Base-by-base conservation (phyloP, 257 asterid genomes). In the Solanum sejunctum region DNA sequence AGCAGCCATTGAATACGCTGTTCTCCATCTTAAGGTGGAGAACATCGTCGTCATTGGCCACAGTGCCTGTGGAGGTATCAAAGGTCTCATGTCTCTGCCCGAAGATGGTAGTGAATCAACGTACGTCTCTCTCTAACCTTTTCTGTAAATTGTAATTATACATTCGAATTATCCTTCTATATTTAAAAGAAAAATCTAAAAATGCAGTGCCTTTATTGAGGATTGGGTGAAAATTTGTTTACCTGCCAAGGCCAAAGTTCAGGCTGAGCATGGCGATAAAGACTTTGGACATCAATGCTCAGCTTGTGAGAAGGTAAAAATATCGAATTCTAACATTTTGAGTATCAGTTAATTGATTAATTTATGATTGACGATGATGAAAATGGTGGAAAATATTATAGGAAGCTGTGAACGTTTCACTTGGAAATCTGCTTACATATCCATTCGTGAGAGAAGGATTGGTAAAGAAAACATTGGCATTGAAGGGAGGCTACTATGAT, bases 1-100 rank as follows among this genome's bases (percentile, higher is more conserved):
- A 73, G 88, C 98, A 60, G 98, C 99, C 1, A 75, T 96, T 64
- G 99, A 96, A 89, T 96, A 90, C 84, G 99, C 92, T 84, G 98
- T 94, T 45, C 93, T 96, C 57, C 93, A 89, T 89, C 95, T 96
- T 67, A 96, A 96, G 97, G 99, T 96, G 72, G 84, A 88, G 90
- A 91, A 92, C 86, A 96, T 96, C 28, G 91, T 94, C 5, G 99
- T 96, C 81, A 93, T 96, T 86, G 99, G 99, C 23, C 99, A 96
- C 92, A 96, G 99, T 23, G 93, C 94, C 32, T 94, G 99, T 84
- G 99, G 99, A 85, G 99, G 98, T 36, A 96, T 96, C 82, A 96
- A 96, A 89, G 99, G 98, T 49, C 98, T 96, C 88, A 91, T 96
- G 97, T 93, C 98, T 87, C 90, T 96, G 86, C 87, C 95, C 10